Percentiles rank a stretch among this genome's conserved stretches.
Conservation (phyloP, 192 early-diverging fungal species). For the Umbelopsis ramanniana region DNA sequence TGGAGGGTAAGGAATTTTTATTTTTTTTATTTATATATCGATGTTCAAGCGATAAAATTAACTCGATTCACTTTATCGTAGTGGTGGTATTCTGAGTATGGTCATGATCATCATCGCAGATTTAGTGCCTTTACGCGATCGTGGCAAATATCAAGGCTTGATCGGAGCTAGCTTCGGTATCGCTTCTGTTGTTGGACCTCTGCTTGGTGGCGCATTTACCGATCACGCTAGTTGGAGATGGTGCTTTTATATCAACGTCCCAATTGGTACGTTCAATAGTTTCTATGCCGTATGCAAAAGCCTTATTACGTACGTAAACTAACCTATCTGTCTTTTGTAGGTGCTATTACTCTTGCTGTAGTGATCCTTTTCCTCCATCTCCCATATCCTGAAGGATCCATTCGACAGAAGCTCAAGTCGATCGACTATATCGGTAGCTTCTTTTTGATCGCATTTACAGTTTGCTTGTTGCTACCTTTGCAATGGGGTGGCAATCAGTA, state of each 20-base stretch:
- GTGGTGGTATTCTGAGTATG: slow-evolving; percentile 48
- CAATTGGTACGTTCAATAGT: slow-evolving; percentile 41
- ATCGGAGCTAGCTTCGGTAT: slow-evolving; percentile 57
- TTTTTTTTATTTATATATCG: background rate
- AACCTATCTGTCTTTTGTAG: no score
- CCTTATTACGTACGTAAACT: no score
- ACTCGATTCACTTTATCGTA: background rate
- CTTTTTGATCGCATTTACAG: slow-evolving; percentile 52
- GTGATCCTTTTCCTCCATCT: slow-evolving; percentile 23
- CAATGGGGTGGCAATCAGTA: slow-evolving; percentile 65
- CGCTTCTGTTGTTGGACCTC: slow-evolving; percentile 57
- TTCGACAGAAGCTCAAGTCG: slow-evolving; percentile 50
- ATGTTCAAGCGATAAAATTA: background rate
- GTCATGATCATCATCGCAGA: slow-evolving; percentile 75
- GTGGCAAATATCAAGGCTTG: slow-evolving; percentile 69
- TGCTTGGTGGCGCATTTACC: slow-evolving; percentile 65
- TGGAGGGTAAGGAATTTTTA: slow-evolving; percentile 52
- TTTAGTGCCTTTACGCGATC: slow-evolving; percentile 62
- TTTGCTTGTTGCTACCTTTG: slow-evolving; percentile 65
- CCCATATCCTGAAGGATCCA: background rate
- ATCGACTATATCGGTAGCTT: slow-evolving; percentile 69
- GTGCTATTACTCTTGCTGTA: no score
- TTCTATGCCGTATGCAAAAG: no score
- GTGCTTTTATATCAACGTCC: slow-evolving; percentile 64
- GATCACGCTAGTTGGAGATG: slow-evolving; percentile 63